Conservation (phyloP, 768 basidiomycete genomes). For the Pleurotus sapidus region DNA sequence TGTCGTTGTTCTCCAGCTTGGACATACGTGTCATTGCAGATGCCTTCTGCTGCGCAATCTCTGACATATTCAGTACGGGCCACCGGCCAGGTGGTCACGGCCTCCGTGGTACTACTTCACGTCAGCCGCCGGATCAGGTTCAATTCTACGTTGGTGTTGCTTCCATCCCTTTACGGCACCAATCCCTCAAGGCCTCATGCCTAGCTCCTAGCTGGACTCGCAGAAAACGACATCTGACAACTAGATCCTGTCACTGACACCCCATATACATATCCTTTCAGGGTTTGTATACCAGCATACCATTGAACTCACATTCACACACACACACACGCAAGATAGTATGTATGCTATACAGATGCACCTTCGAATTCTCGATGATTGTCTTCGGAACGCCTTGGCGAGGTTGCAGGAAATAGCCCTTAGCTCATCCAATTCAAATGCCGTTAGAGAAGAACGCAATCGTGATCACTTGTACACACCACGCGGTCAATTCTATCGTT, state of each 20-base stretch:
- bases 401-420: neutral
- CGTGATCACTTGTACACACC: neutral
- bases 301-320: neutral
- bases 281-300: too few relatives aligned
- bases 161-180: neutral
- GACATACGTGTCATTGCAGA: too few relatives aligned
- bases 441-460: neutral
- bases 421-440: neutral
- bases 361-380: neutral
- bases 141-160: neutral
- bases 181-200: neutral
- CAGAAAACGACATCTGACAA: too few relatives aligned
- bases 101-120: neutral
- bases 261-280: too few relatives aligned
- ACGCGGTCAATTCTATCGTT: neutral
- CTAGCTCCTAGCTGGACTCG: too few relatives aligned
- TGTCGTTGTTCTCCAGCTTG: too few relatives aligned
- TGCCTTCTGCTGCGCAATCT: neutral
- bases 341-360: neutral
- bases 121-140: conserved; percentile 4
- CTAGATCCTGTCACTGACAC: too few relatives aligned
- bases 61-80: neutral
- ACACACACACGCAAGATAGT: neutral
- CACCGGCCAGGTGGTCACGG: neutral
- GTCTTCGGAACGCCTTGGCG: neutral